A percentile compares a stretch with the other conserved stretches of the same genome.
These are phyloP conservation scores for Secale cereale DNA, from an alignment of 176 grass and related monocot species.

Conservation along the genomic window DNA sequence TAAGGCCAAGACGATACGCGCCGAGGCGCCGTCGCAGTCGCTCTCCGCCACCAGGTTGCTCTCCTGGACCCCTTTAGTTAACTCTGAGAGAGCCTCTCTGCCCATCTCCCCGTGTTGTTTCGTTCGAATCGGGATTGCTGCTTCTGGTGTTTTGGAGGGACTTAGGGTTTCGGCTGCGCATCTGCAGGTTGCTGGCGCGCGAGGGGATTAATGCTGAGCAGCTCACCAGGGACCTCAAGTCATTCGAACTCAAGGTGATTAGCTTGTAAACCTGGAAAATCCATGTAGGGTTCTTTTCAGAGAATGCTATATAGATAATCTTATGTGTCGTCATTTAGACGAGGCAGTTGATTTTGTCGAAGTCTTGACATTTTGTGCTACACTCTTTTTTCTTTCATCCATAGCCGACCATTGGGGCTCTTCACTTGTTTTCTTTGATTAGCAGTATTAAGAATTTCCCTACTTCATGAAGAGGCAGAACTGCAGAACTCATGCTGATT, in stretches of 20 bases:
- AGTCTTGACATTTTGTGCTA: background rate
- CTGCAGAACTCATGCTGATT: background rate
- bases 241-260: conserved; percentile 94
- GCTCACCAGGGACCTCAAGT: conserved; percentile 92
- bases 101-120: background rate
- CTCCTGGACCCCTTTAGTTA: background rate
- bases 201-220: conserved; percentile 93
- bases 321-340: background rate
- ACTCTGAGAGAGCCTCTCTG: background rate
- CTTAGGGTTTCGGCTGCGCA: conserved; percentile 37
- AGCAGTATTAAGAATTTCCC: background rate
- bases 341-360: background rate
- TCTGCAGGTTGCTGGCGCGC: conserved; percentile 73
- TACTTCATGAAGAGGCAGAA: background rate
- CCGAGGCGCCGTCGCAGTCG: conserved; percentile 78
- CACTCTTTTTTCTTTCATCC: background rate
- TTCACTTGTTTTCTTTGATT: background rate
- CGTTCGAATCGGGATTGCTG: background rate
- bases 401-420: background rate
- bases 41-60: conserved; percentile 79
- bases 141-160: conserved; percentile 2
- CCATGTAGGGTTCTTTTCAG: background rate
- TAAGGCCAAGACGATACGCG: conserved; percentile 90
- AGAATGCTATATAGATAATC: background rate
- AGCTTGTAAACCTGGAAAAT: background rate